Percentiles rank a stretch among this genome's conserved stretches.
phyloP scores from a whole-genome alignment of 306 rosid genomes.

The Medicago truncatula region MtrunA17r5.0-ANR NC_053043.1:51738501-51739000 shows the following conservation, averaged over 20 bases:
- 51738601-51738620: constrained; percentile 93
- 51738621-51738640: constrained; percentile 96
- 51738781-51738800: constrained; percentile 77
- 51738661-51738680: constrained; percentile 98
- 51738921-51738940: constrained; percentile 86
- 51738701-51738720: constrained; percentile 85
- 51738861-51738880: constrained; percentile 80
- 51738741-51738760: constrained; percentile 90
- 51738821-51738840: constrained; percentile 94
- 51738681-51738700: constrained; percentile 81
- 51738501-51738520: constrained; percentile 98
- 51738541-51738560: constrained; percentile 97
- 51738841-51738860: constrained; percentile 86
- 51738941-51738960: constrained; percentile 73
- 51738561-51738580: constrained; percentile 94
- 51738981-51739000: constrained; percentile 53
- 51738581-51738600: constrained; percentile 98
- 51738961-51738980: constrained; percentile 92
- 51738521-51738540: constrained; percentile 95
- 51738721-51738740: constrained; percentile 81
- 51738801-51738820: constrained; percentile 95
- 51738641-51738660: constrained; percentile 99
- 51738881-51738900: constrained; percentile 96
- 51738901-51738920: constrained; percentile 91
- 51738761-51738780: constrained; percentile 93